Base-by-base conservation (phyloP, 2,329 filamentous ascomycete genomes). In the Fusarium continuum region DNA sequence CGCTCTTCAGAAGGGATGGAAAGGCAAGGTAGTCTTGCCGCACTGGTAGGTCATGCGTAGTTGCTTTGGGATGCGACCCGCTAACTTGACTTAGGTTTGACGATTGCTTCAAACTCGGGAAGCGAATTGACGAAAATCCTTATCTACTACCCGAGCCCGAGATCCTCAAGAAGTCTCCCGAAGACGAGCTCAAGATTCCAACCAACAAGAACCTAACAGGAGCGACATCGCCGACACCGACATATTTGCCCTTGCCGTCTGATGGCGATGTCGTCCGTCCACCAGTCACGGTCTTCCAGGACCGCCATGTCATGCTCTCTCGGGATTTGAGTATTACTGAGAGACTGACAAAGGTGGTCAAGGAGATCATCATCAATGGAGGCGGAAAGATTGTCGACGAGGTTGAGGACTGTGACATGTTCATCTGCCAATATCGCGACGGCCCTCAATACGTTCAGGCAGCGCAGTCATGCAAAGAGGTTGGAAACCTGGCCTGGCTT, bases 401-500 rank as follows among this genome's bases (percentile, higher is more conserved):
- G 3, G 83, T 94, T 5, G 82, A 88, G 1, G 82, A 88, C 26
- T 92, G 92, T 46, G 87, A 96, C 73, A 92, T 92, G 74, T 92
- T 92, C 70, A 85, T 99, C 43, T 96, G 94, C 73, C 90, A 92
- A 48, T 97, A 90, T 73, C 90, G 95, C 32, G 90, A 94, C 23
- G 93, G 93, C 0, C 75, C 84, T 8, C 85, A 95, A 48, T 99
- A 97, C 73, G 74, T 91, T 22, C 80, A 83, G 35, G 94, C 95
- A 5, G 90, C 92, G 1, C 88, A 90, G 69, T 81, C 83, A 11
- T 87, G 88, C 51, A 96, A 94, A 70, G 88, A 93, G 35, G 91
- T 99, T 11, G 95, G 93, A 14, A 99, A 96, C 73, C 80, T 99
- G 19, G 88, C 93, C 1, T 99, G 95, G 95, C 82, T 99, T 11